These are phyloP conservation scores for Pulveroboletus sp. DNA, from an alignment of 768 basidiomycete species.

Conservation along the genomic window DNA sequence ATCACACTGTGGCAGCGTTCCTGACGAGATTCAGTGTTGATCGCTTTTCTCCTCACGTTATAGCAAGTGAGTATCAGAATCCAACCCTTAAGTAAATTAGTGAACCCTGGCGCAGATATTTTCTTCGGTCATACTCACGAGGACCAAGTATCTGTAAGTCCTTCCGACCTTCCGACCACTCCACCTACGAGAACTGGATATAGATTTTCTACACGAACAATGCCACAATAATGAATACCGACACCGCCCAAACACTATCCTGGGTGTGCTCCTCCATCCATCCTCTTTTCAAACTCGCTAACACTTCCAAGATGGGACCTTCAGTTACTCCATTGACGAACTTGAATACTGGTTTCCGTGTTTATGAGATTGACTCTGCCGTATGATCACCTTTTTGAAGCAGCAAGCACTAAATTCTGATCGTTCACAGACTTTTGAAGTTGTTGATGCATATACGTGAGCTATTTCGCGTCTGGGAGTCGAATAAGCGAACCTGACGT, in stretches of 20 bases:
- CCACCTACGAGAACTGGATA: not conserved
- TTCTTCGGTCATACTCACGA: slow-evolving; percentile 79
- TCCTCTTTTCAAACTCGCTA: slow-evolving; percentile 3
- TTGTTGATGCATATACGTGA: slow-evolving; percentile 75
- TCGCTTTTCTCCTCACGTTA: slow-evolving; percentile 74
- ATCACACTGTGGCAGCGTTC: not conserved
- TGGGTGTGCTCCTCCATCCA: slow-evolving; percentile 37
- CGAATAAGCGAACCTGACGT: not conserved
- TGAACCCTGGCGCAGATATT: slow-evolving; percentile 43
- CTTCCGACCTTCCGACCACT: not conserved
- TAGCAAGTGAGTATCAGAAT: slow-evolving; percentile 52
- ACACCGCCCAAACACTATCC: slow-evolving; percentile 52
- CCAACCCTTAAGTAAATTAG: not conserved
- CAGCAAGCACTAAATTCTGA: slow-evolving; percentile 1
- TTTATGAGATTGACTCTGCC: slow-evolving; percentile 47
- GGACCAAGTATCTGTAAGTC: slow-evolving; percentile 58
- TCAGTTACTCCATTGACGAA: slow-evolving; percentile 68
- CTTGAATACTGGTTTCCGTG: slow-evolving; percentile 67
- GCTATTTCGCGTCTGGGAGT: slow-evolving; percentile 17
- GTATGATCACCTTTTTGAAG: slow-evolving; percentile 35
- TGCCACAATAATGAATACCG: slow-evolving; percentile 52
- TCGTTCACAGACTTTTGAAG: slow-evolving; percentile 62
- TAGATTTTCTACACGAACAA: slow-evolving; percentile 75
- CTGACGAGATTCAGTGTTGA: slow-evolving; percentile 48
- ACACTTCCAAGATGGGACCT: slow-evolving; percentile 52